Evolutionary conservation across 257 asterid genomes (phyloP).

Genomic region (Dorcoceras hygrometricum): DNA sequence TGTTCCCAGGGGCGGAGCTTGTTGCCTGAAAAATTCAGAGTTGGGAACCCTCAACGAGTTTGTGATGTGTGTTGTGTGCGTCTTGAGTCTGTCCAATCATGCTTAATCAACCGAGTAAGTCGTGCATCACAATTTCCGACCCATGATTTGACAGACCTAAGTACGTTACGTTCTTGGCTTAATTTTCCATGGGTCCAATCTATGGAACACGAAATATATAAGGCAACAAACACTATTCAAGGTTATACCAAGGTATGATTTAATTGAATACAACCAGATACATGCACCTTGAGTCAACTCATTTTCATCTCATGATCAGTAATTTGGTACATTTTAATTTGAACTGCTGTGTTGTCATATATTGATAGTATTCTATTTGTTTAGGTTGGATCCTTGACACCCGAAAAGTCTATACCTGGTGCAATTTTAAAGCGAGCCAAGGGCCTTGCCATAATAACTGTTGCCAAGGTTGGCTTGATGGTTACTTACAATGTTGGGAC

Average conservation of each 20-base stretch:
- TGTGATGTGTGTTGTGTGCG: slow-evolving; percentile 81
- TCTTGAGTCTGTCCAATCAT: slow-evolving; percentile 55
- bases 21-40: slow-evolving; percentile 59
- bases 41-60: slow-evolving; percentile 56
- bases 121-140: slow-evolving; percentile 74
- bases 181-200: slow-evolving; percentile 85
- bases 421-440: slow-evolving; percentile 60
- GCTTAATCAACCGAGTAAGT: slow-evolving; percentile 63
- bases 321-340: background rate
- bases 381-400: slow-evolving; percentile 52
- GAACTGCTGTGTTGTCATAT: background rate
- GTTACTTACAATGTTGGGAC: slow-evolving; percentile 71
- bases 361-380: slow-evolving; percentile 1
- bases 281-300: background rate
- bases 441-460: slow-evolving; percentile 73
- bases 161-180: slow-evolving; percentile 74
- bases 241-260: slow-evolving; percentile 53
- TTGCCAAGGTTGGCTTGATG: slow-evolving; percentile 70
- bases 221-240: slow-evolving; percentile 65
- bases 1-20: slow-evolving; percentile 68
- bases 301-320: background rate
- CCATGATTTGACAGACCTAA: slow-evolving; percentile 68
- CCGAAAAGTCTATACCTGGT: slow-evolving; percentile 65
- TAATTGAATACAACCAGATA: background rate
- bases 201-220: slow-evolving; percentile 75